phyloP scores from a whole-genome alignment of 371 early-diverging fungal genomes.

The Actinomortierella ambigua region DNA sequence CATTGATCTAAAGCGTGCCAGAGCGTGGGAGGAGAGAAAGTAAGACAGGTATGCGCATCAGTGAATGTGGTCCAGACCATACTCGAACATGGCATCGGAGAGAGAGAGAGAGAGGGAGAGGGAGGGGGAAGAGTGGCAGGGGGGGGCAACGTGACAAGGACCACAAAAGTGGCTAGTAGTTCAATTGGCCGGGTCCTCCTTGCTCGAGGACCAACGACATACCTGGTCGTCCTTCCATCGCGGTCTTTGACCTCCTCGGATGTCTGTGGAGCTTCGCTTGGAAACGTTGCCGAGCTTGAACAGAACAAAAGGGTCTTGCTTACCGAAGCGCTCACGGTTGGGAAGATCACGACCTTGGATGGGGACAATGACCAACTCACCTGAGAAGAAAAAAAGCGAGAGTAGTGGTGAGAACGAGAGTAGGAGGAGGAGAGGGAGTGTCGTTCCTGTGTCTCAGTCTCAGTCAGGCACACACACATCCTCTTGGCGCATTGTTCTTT shows the following conservation, averaged over 20 bases:
- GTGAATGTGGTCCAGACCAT: too few relatives aligned
- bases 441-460: neutral
- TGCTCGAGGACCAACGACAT: neutral
- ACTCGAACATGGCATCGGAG: too few relatives aligned
- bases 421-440: too few relatives aligned
- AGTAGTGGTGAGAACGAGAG: neutral
- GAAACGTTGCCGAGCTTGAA: conserved; percentile 51
- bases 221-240: conserved; percentile 56
- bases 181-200: too few relatives aligned
- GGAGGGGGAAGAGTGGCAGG: too few relatives aligned
- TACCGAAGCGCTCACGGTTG: conserved; percentile 51
- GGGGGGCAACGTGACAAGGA: too few relatives aligned
- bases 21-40: conserved; percentile 37
- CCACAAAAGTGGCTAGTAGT: too few relatives aligned
- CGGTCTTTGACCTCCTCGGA: conserved; percentile 54
- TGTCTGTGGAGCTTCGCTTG: conserved; percentile 51
- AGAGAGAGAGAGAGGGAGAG: too few relatives aligned
- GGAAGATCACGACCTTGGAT: conserved; percentile 53
- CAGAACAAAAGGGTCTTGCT: conserved; percentile 53
- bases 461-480: too few relatives aligned
- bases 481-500: too few relatives aligned
- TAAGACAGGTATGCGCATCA: conserved; percentile 1
- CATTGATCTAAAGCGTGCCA: conserved; percentile 43
- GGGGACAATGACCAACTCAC: conserved; percentile 34
- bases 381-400: neutral